A percentile compares a stretch with the other conserved stretches of the same genome.
These are phyloP conservation scores for Sugiyamaella mastotermitis DNA, from an alignment of 805 yeast genomes.

Conservation along the genomic window DNA sequence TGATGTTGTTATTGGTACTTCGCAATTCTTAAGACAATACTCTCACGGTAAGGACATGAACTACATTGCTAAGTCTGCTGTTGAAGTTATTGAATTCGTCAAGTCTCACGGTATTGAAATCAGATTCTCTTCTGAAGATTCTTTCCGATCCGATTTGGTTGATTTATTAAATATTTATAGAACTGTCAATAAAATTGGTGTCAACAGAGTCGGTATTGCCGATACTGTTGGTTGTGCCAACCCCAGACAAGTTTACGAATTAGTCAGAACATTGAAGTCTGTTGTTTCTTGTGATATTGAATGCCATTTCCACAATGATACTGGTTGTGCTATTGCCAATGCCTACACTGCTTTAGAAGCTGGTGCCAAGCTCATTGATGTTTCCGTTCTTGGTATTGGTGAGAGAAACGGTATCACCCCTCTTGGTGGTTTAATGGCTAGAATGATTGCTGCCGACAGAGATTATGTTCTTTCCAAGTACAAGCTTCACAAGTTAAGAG, in stretches of 20 bases:
- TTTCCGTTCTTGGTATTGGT: constrained; percentile 94
- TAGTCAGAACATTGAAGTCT: constrained; percentile 85
- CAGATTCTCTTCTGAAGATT: constrained; percentile 94
- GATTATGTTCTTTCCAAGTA: constrained; percentile 92
- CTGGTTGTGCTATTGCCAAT: constrained; percentile 98
- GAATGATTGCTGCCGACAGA: constrained; percentile 98
- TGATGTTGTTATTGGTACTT: constrained; percentile 96
- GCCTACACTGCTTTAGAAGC: constrained; percentile 98
- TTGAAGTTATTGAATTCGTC: constrained; percentile 96
- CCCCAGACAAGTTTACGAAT: constrained; percentile 97
- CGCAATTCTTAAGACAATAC: constrained; percentile 87
- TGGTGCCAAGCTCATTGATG: constrained; percentile 93
- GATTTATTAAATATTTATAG: constrained; percentile 92
- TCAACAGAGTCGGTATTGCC: constrained; percentile 97
- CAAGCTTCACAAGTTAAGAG: constrained; percentile 92
- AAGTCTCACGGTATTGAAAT: constrained; percentile 95
- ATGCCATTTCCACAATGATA: constrained; percentile 98
- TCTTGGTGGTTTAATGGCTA: constrained; percentile 96
- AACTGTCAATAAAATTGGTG: constrained; percentile 96
- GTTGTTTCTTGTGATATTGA: constrained; percentile 96
- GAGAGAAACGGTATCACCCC: constrained; percentile 99
- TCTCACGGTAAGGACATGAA: constrained; percentile 99
- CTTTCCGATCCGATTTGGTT: constrained; percentile 93
- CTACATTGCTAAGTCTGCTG: constrained; percentile 90
- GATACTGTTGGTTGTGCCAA: constrained; percentile 99